Base-by-base conservation (phyloP, 1,284 basidiomycete species). In the Ustilago bromivora region DNA sequence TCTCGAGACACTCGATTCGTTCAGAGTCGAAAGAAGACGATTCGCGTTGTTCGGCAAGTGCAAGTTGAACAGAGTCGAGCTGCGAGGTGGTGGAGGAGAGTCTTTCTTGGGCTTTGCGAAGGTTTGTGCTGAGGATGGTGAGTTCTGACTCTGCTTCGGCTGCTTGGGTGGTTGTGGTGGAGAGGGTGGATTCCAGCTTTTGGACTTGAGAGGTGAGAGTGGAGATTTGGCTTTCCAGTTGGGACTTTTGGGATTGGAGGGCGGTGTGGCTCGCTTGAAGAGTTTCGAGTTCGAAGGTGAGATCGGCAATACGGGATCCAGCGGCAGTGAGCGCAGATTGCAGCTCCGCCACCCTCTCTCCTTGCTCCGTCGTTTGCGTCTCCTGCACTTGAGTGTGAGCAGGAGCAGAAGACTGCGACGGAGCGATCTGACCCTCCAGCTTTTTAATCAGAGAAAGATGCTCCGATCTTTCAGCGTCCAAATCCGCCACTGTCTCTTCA, bases 31-130 rank as follows among this genome's bases (percentile, higher is more conserved):
- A 10, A 7, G 64, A 61, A 1, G 64, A n/a, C 2, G 23, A 19
- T 28, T 76, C 70, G 59, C 66, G 58, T 2, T 62, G 59, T 46
- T 72, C 74, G 41, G 66, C 73, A 15, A 76, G 65, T n/a, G 49
- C 41, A 0, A 76, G 35, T 3, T 67, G 40, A 4, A 61, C 34
- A 0, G 57, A 10, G 7, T 55, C 41, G 17, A 67, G 17, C 10
- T 76, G 49, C 19, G 35, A 38, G 4, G 13, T n/a, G 11, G 59
- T 47, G 0, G 51, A 5, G 0, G 57, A 8, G n/a, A 64, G 34
- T 1, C 58, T 46, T 3, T 71, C 68, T 32, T 67, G 41, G 1
- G 61, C 8, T 34, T 59, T 67, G 15, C 43, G 43, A 10, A 71
- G 59, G 6, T 31, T 4, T 11, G 41, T 1, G 19, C 46, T 43